These are phyloP conservation scores for Potentilla sterilis DNA, from an alignment of 306 rosid species.

Conservation along the genomic window DNA sequence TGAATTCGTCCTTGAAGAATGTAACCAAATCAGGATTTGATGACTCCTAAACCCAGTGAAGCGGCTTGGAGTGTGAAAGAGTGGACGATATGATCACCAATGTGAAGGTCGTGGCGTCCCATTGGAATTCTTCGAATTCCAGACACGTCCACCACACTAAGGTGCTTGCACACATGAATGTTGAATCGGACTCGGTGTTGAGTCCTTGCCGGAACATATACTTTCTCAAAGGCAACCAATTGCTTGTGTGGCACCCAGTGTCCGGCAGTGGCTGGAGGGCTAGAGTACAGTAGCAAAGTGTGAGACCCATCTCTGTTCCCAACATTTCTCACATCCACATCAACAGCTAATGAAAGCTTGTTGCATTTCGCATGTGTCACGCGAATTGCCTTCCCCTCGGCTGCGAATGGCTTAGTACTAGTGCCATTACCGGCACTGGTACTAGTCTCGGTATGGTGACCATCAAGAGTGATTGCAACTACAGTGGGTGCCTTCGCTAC, in stretches of 20 bases:
- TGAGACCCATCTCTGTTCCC: slow-evolving; percentile 78
- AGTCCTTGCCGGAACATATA: slow-evolving; percentile 49
- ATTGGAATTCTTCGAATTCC: slow-evolving; percentile 77
- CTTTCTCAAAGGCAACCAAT: slow-evolving; percentile 66
- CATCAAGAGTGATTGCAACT: slow-evolving; percentile 51
- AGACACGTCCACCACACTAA: slow-evolving; percentile 69
- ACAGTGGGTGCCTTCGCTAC: slow-evolving; percentile 51
- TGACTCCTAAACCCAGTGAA: slow-evolving; percentile 41
- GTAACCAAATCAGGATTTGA: slow-evolving; percentile 42
- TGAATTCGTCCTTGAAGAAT: not conserved
- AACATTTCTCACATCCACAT: slow-evolving; percentile 57
- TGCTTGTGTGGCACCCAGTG: slow-evolving; percentile 66
- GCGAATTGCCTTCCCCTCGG: slow-evolving; percentile 58
- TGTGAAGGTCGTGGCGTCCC: slow-evolving; percentile 58
- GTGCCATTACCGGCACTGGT: not conserved
- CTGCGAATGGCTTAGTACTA: not conserved
- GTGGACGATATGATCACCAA: slow-evolving; percentile 57
- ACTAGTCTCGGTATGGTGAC: slow-evolving; percentile 34
- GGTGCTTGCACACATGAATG: slow-evolving; percentile 71
- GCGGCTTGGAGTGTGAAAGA: slow-evolving; percentile 56
- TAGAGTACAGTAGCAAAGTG: slow-evolving; percentile 61
- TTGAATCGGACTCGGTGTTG: slow-evolving; percentile 43
- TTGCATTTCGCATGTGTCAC: slow-evolving; percentile 74
- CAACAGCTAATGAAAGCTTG: slow-evolving; percentile 47
- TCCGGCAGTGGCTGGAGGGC: slow-evolving; percentile 47